Conservation (phyloP, 2,329 filamentous ascomycete species). For the Colletotrichum sojae region DNA sequence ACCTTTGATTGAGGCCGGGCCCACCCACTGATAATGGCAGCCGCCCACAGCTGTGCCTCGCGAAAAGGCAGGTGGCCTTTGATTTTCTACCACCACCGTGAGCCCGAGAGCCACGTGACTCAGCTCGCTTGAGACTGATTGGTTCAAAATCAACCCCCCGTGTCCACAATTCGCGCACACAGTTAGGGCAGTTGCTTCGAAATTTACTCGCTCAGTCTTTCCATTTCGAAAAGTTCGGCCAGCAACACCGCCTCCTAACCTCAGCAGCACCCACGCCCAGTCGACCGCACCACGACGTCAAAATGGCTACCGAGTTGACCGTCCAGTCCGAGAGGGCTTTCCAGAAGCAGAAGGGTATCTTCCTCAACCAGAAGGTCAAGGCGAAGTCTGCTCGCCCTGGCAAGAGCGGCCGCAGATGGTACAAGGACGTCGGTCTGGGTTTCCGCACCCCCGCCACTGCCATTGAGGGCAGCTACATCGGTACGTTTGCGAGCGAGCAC, state of each 20-base stretch:
- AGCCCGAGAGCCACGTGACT: too few species aligned
- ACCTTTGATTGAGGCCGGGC: neutral
- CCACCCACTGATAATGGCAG: too few species aligned
- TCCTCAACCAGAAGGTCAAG: slow-evolving; percentile 97
- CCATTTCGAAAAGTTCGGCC: slow-evolving; percentile 37
- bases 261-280: slow-evolving; percentile 42
- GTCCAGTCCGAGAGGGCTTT: slow-evolving; percentile 99
- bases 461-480: slow-evolving; percentile 99
- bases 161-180: neutral
- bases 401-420: slow-evolving; percentile 94
- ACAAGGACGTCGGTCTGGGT: slow-evolving; percentile 99
- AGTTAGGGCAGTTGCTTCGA: slow-evolving; percentile 1
- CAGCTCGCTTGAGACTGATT: too few species aligned
- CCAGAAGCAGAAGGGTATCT: slow-evolving; percentile 99
- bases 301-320: slow-evolving; percentile 98
- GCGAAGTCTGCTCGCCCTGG: slow-evolving; percentile 86
- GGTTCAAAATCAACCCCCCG: too few species aligned
- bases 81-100: too few species aligned
- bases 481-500: slow-evolving; percentile 72
- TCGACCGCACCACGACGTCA: slow-evolving; percentile 50
- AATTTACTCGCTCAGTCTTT: neutral
- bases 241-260: slow-evolving; percentile 35
- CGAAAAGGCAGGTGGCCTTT: too few species aligned
- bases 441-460: slow-evolving; percentile 99
- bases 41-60: too few species aligned